Conservation (phyloP, 331 rosid genomes). For the Arachis monticola region DNA sequence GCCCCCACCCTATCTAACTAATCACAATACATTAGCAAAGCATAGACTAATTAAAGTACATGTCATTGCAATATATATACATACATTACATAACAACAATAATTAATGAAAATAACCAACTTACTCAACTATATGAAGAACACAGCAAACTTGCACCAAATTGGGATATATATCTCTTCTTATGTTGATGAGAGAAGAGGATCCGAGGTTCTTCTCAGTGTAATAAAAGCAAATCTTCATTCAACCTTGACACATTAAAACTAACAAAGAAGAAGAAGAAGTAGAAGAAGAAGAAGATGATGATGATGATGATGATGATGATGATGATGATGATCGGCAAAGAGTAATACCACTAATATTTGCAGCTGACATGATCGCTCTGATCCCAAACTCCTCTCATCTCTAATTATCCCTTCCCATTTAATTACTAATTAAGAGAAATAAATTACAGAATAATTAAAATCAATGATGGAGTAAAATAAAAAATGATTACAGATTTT, state of each 20-base stretch:
- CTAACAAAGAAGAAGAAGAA: constrained; percentile 51
- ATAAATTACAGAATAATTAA: too few species aligned
- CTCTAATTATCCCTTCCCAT: constrained; percentile 27
- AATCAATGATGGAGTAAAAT: too few species aligned
- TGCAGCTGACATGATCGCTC: constrained; percentile 99
- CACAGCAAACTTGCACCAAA: constrained; percentile 38
- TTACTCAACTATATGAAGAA: constrained; percentile 45
- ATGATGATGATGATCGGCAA: too few species aligned
- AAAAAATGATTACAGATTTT: too few species aligned
- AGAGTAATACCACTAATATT: constrained; percentile 19
- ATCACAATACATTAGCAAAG: constrained; percentile 47
- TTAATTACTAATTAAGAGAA: neutral
- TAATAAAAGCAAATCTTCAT: constrained; percentile 43
- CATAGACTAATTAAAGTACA: constrained; percentile 1
- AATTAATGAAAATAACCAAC: constrained; percentile 41
- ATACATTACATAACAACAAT: constrained; percentile 36
- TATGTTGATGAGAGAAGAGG: constrained; percentile 62
- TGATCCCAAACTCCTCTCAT: constrained; percentile 80
- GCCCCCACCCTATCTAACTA: constrained; percentile 47
- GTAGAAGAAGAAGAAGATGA: too few species aligned
- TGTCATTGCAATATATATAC: constrained; percentile 50
- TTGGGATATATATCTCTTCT: neutral
- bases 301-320: too few species aligned
- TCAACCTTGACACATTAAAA: constrained; percentile 71
- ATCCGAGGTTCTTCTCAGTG: constrained; percentile 99